Evolutionary conservation across 1,139 yeast species (phyloP).

Genomic region (Pneumocystis sp.): DNA sequence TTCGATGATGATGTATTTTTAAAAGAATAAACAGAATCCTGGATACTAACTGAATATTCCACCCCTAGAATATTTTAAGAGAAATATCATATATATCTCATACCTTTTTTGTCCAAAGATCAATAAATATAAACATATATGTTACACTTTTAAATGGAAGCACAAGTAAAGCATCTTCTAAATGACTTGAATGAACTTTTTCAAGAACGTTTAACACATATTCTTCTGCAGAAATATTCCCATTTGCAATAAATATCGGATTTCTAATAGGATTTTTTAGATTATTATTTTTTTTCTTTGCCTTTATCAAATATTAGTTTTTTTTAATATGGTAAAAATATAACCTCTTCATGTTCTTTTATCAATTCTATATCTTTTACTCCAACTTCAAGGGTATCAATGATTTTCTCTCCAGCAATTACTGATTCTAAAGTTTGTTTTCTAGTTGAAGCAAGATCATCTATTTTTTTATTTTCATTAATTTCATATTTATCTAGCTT

Average conservation of each 20-base stretch:
- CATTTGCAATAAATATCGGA: slow-evolving; percentile 53
- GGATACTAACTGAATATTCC: slow-evolving; percentile 51
- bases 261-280: slow-evolving; percentile 49
- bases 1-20: slow-evolving; percentile 59
- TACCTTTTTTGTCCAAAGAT: slow-evolving; percentile 43
- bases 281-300: not conserved
- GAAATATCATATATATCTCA: slow-evolving; percentile 22
- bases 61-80: slow-evolving; percentile 12
- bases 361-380: slow-evolving; percentile 49
- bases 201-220: slow-evolving; percentile 59
- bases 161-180: slow-evolving; percentile 83
- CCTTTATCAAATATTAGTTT: not conserved
- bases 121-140: slow-evolving; percentile 54
- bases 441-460: slow-evolving; percentile 46
- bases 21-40: slow-evolving; percentile 61
- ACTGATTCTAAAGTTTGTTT: slow-evolving; percentile 82
- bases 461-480: slow-evolving; percentile 31
- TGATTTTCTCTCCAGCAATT: slow-evolving; percentile 84
- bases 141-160: slow-evolving; percentile 77
- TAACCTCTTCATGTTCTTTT: slow-evolving; percentile 35
- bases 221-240: slow-evolving; percentile 51
- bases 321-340: slow-evolving; percentile 15
- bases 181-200: slow-evolving; percentile 64
- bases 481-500: slow-evolving; percentile 49
- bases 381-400: slow-evolving; percentile 86